A percentile compares a stretch with the other conserved stretches of the same genome.
Evolutionary conservation across 495 filamentous ascomycete species (phyloP).

Genomic region (Penicillium pulvis): DNA sequence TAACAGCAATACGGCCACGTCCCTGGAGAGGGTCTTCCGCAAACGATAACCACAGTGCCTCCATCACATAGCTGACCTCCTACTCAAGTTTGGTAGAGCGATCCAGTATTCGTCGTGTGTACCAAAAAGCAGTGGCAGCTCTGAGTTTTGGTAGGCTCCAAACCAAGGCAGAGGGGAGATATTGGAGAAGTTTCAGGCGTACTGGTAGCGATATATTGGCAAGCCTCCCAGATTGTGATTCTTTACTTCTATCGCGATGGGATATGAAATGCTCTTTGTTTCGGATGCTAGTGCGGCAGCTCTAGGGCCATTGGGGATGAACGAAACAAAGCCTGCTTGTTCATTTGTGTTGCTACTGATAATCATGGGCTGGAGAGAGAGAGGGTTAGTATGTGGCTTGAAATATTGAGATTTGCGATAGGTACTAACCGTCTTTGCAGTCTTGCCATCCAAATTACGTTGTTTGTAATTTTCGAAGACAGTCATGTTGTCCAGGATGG

Average conservation of each 20-base stretch:
- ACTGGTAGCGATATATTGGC: constrained; percentile 43
- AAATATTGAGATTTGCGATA: too few relatives aligned
- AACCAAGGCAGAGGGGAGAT: constrained; percentile 39
- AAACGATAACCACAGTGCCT: constrained; percentile 13
- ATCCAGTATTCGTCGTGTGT: constrained; percentile 28
- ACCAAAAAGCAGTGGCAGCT: constrained; percentile 47
- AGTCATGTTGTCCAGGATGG: constrained; percentile 18
- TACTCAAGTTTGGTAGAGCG: constrained; percentile 18
- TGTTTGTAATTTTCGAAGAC: constrained; percentile 21
- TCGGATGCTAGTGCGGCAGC: constrained; percentile 5
- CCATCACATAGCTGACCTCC: constrained; percentile 21
- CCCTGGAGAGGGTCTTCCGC: constrained; percentile 10
- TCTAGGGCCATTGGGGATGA: constrained; percentile 17
- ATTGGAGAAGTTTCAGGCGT: constrained; percentile 51
- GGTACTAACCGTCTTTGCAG: constrained; percentile 15
- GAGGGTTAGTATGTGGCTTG: too few relatives aligned
- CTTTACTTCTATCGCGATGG: constrained; percentile 15
- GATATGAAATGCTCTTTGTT: constrained; percentile 18
- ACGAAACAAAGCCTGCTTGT: constrained; percentile 21
- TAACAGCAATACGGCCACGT: constrained; percentile 6
- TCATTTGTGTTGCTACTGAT: constrained; percentile 22
- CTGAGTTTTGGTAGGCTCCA: constrained; percentile 48
- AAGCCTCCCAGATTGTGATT: constrained; percentile 10
- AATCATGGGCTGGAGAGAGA: constrained; percentile 13
- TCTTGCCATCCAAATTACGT: constrained; percentile 14